These are phyloP conservation scores for Pyrenophora tritici-repentis DNA, from an alignment of 2,329 filamentous ascomycete genomes.

Conservation along the genomic window DNA sequence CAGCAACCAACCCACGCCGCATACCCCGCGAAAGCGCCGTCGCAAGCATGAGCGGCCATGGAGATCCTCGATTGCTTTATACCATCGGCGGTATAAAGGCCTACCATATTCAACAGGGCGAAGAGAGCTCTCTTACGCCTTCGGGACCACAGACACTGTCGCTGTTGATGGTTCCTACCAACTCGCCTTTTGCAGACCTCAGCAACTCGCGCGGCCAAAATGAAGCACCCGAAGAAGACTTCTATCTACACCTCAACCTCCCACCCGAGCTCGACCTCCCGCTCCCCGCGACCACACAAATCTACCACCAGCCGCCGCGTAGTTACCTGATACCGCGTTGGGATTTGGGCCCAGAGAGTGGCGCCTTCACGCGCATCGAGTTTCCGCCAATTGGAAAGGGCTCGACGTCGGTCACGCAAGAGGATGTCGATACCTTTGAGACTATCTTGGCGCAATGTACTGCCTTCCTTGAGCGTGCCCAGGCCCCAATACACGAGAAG, in stretches of 20 bases:
- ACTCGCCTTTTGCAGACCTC: conserved; percentile 67
- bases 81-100: conserved; percentile 82
- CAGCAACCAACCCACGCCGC: not conserved
- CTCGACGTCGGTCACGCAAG: conserved; percentile 70
- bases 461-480: conserved; percentile 85
- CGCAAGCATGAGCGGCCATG: conserved; percentile 54
- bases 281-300: conserved; percentile 91
- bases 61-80: conserved; percentile 62
- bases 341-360: conserved; percentile 86
- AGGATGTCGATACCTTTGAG: conserved; percentile 95
- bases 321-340: conserved; percentile 95
- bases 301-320: conserved; percentile 91
- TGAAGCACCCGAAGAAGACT: conserved; percentile 70
- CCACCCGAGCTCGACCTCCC: conserved; percentile 93
- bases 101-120: conserved; percentile 87
- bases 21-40: conserved; percentile 17
- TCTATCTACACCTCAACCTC: conserved; percentile 93
- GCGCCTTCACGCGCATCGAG: conserved; percentile 90
- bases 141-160: conserved; percentile 90
- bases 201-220: conserved; percentile 62
- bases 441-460: conserved; percentile 98
- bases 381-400: conserved; percentile 77
- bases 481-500: conserved; percentile 58
- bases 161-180: conserved; percentile 92
- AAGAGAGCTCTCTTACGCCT: conserved; percentile 79